Base-by-base conservation (phyloP, 306 rosid species). In the Malus sylvestris region DNA sequence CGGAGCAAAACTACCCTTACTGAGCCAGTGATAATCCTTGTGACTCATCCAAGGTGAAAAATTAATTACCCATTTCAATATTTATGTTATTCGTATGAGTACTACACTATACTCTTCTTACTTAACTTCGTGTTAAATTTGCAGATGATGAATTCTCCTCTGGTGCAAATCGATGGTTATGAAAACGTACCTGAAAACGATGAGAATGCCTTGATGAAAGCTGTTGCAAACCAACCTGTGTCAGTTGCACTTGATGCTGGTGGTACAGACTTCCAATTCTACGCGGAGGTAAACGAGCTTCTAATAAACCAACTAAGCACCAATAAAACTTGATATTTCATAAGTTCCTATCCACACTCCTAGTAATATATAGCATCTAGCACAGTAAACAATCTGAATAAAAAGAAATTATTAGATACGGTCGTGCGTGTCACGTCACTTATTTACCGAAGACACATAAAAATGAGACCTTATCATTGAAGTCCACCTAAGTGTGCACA, bases 141-240 rank as follows among this genome's bases (percentile, higher is more conserved):
- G 53, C 80, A 85, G 88, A 70, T 72, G 30, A 44, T 3, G 23
- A 75, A 67, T 67, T 76, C 81, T 74, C 82, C 88, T 25, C 10
- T 44, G 73, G 84, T 78, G 22, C 8, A 33, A 46, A 88, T 88
- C 23, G 87, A 86, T 76, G 90, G 87, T 23, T 51, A 80, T 22
- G 85, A 88, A 78, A 73, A 35, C 71, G 84, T 83, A 19, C 92
- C 90, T 8, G 73, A 74, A 78, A 82, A 88, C n/a, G 76, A 84
- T 30, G 92, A 88, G 72, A 44, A 80, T 52, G 90, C 89, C 11
- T 76, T 88, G 45, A 74, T 82, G 83, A 79, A 86, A 80, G 88
- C 89, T 15, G 83, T 83, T 10, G 88, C 84, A n/a, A 81, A 85
- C 74, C 88, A 83, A 59, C 89, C 89, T 29, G 81, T 85, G 2